Base-by-base conservation (phyloP, 768 basidiomycete genomes). In the Russula sp. region DNA sequence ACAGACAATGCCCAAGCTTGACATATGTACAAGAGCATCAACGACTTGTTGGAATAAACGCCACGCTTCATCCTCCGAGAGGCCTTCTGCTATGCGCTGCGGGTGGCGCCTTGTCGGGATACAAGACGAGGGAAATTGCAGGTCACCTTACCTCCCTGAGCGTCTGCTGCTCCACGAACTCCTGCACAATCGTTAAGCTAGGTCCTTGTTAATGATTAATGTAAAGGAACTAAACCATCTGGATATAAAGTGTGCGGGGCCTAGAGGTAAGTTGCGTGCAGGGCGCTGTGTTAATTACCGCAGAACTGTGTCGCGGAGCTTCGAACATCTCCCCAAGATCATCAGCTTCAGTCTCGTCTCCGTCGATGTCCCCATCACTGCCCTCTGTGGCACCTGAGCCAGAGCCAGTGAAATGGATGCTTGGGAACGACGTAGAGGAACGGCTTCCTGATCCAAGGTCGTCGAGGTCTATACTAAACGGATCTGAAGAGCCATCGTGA, bases 91-190 rank as follows among this genome's bases (percentile, higher is more conserved):
- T 38, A 94, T 83, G 47, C 87, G 78, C 85, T 87, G 53, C n/a
- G 36, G 13, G 51, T 38, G 34, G 20, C 2, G 7, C 25, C 14
- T 36, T 38, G 25, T 61, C 14, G 5, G 49, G 35, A 49, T 32
- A 6, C 29, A 20, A 32, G 34, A 34, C 34, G 22, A 47, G 34
- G 29, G 20, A 68, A 71, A 35, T 32, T 52, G 36, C 10, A 14
- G 10, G 43, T 22, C 16, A 8, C 61, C 71, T 38, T 32, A 85
- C 90, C 80, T 97, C 94, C 72, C 83, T 84, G 69, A 98, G 72
- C 0, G 94, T 98, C 74, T 96, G 93, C 25, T 88, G 81, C 71
- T 93, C 92, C 9, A 93, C 92, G 67, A 90, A 94, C 73, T 93
- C 92, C 89, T 92, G 2, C 54, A 51, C 59, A 47, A 39, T 45